Base-by-base conservation (phyloP, 345 rosid genomes). In the Eucalyptus fibrosa region DNA sequence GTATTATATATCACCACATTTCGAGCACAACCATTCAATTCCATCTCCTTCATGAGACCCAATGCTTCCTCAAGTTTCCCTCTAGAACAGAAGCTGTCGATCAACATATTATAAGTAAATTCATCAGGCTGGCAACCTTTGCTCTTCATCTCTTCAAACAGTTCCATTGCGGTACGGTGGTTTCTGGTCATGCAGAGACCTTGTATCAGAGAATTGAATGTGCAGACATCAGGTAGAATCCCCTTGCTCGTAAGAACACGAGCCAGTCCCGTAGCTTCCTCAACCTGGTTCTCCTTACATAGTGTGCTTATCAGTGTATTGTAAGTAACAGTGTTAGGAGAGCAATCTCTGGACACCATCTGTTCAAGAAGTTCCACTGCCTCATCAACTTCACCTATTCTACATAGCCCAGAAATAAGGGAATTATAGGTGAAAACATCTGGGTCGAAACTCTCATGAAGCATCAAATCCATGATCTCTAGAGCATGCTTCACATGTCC, bases 391-490 rank as follows among this genome's bases (percentile, higher is more conserved):
- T 96, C 95, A 49, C 99, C 98, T 45, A 93, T 60, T 83, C 94
- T 97, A 92, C 99, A 97, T 93, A 97, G 92, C 49, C 98, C 99
- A 17, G 97, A 95, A 88, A 97, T 93, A 91, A 97, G 93, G 8
- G 97, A 93, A 92, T 97, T 97, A 56, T 97, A 97, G 1, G 99
- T 97, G 88, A 93, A 95, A 30, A 95, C 88, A 92, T 97, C 99
- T 1, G 96, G 99, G 93, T 97, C 98, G 86, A 94, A 94, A 59
- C 99, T 98, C 47, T 96, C 96, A 55, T 92, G 94, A 93, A 97
- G 97, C 98, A 97, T 97, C 94, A 93, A 89, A 90, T 96, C 98
- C 98, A 97, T 92, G 56, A 96, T 92, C 94, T 95, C 99, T 87
- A 95, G 77, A 44, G 95, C 97, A 81, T 97, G 99, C 88, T 95